phyloP scores from a whole-genome alignment of 140 eudicot genomes.

The Stevia rebaudiana region DNA sequence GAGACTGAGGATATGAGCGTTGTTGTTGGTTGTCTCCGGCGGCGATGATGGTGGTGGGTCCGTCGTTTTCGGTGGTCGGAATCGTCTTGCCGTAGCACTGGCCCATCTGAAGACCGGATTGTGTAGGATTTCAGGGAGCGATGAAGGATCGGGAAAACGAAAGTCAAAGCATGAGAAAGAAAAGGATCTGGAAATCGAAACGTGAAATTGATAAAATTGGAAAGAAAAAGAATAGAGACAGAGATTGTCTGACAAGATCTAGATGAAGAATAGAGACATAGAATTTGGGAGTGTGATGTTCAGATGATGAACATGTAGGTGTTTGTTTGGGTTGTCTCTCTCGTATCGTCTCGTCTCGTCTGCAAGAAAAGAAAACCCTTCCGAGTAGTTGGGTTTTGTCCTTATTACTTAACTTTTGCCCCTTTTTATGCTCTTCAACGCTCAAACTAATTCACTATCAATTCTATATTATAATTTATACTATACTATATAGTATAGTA shows the following conservation, averaged over 20 bases:
- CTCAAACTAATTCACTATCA: slow-evolving; percentile 30
- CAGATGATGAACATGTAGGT: neutral
- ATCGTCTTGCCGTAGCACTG: slow-evolving; percentile 95
- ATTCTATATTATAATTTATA: no score
- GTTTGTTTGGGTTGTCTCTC: neutral
- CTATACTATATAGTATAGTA: no score
- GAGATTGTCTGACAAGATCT: slow-evolving; percentile 33
- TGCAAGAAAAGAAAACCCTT: slow-evolving; percentile 14
- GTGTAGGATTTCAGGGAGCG: slow-evolving; percentile 8
- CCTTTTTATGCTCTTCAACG: slow-evolving; percentile 25
- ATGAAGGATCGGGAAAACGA: neutral
- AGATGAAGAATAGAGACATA: slow-evolving; percentile 9
- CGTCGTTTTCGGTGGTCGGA: slow-evolving; percentile 48
- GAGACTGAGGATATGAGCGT: slow-evolving; percentile 26
- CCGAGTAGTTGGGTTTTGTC: slow-evolving; percentile 43
- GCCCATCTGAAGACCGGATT: slow-evolving; percentile 42
- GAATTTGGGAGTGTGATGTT: slow-evolving; percentile 9
- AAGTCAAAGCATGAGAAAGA: slow-evolving; percentile 15
- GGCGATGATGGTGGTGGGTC: slow-evolving; percentile 37
- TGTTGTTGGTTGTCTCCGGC: slow-evolving; percentile 13
- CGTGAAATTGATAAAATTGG: neutral
- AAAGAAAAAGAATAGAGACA: slow-evolving; percentile 8
- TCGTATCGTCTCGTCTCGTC: neutral
- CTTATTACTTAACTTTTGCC: slow-evolving; percentile 21
- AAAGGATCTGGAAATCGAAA: slow-evolving; percentile 30